Percentiles rank a stretch among this genome's conserved stretches.
Conservation (phyloP, 306 rosid species). For the Rubus parviflorus region DNA sequence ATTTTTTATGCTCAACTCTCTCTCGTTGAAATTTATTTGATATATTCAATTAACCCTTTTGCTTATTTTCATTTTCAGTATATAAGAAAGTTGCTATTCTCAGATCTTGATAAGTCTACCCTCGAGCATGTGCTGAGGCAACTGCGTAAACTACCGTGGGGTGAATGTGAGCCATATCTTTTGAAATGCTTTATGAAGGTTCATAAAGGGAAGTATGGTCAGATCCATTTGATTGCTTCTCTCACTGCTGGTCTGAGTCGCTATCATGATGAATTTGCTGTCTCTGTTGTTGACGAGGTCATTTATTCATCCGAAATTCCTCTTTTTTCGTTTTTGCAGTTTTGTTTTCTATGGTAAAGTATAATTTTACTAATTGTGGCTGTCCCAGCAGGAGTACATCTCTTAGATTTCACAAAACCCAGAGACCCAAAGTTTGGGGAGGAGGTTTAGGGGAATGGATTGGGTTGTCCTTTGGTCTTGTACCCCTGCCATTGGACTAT, state of each 20-base stretch:
- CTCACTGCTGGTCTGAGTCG: conserved; percentile 98
- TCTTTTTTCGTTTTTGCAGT: conserved; percentile 16
- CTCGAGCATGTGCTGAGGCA: conserved; percentile 97
- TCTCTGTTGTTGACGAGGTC: conserved; percentile 98
- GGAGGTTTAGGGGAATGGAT: neutral
- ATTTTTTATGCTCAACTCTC: conserved; percentile 8
- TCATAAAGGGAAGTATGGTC: conserved; percentile 96
- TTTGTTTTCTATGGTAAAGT: conserved; percentile 15
- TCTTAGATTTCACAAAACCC: neutral
- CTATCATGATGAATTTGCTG: conserved; percentile 92
- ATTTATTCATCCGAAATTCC: conserved; percentile 20
- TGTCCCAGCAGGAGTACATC: neutral
- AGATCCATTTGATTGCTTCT: conserved; percentile 93
- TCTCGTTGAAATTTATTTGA: neutral
- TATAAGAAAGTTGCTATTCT: conserved; percentile 86
- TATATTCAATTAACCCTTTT: conserved; percentile 15
- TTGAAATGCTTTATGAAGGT: conserved; percentile 98
- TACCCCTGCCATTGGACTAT: neutral
- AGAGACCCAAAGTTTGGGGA: neutral
- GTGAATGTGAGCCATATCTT: conserved; percentile 86
- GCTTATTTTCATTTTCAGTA: conserved; percentile 55
- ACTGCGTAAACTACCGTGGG: conserved; percentile 97
- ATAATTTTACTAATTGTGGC: neutral
- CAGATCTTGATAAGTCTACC: conserved; percentile 94
- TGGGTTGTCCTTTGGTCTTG: neutral